phyloP scores from a whole-genome alignment of 2,329 filamentous ascomycete genomes.

The Rutstroemia sp. region DNA sequence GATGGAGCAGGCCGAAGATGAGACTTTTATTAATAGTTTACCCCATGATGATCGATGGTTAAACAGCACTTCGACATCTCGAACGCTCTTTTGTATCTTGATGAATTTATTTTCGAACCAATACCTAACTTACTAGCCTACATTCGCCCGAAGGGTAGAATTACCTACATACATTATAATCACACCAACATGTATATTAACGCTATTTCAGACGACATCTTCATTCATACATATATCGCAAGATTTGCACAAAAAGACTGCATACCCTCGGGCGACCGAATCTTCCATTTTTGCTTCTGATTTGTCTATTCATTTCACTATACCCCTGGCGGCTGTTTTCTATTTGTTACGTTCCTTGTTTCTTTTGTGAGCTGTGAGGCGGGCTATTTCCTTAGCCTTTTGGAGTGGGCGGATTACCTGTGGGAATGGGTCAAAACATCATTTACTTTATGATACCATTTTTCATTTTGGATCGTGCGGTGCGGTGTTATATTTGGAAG shows the following conservation, averaged over 20 bases:
- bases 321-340: conserved; percentile 7
- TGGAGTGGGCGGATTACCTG: neutral
- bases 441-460: conserved; percentile 7
- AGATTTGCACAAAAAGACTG: conserved; percentile 9
- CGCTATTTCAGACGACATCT: conserved; percentile 29
- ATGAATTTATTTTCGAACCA: neutral
- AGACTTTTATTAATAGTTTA: neutral
- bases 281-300: conserved; percentile 2
- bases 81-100: neutral
- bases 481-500: conserved; percentile 3
- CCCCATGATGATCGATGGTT: conserved; percentile 1
- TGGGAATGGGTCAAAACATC: conserved; percentile 5
- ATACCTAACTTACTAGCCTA: neutral
- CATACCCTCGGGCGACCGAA: conserved; percentile 10
- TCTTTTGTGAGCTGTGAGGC: conserved; percentile 4
- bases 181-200: conserved; percentile 15
- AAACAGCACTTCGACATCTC: conserved; percentile 4
- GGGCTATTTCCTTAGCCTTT: neutral
- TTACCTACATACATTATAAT: neutral
- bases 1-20: conserved; percentile 18
- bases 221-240: conserved; percentile 12
- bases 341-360: conserved; percentile 8
- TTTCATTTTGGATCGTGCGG: neutral
- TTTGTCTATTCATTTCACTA: conserved; percentile 3
- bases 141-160: neutral